Evolutionary conservation across 2,329 filamentous ascomycete species (phyloP).

Genomic region (Pseudogymnoascus sp.): DNA sequence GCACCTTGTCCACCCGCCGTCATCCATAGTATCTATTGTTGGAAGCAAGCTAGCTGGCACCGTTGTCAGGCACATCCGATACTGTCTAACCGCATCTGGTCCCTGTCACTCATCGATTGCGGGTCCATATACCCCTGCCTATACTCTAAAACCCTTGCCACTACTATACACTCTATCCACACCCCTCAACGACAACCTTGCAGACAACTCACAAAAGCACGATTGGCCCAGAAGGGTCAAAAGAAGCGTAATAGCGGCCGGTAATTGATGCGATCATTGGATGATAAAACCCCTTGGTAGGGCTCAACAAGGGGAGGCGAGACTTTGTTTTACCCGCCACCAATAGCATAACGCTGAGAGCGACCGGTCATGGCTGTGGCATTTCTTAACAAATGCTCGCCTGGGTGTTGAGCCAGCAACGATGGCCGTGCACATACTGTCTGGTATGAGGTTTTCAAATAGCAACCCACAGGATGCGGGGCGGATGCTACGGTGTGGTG

Average conservation of each 20-base stretch:
- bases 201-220: not conserved
- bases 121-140: not conserved
- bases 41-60: not conserved
- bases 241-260: not conserved
- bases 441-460: not conserved
- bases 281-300: not conserved
- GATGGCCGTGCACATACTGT: not conserved
- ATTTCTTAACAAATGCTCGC: not conserved
- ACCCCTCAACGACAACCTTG: not conserved
- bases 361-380: not conserved
- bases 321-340: not conserved
- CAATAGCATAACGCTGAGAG: not conserved
- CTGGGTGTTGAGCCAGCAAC: not conserved
- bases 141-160: not conserved
- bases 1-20: not conserved
- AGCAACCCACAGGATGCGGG: not conserved
- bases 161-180: not conserved
- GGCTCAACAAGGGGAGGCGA: not conserved
- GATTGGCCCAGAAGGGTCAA: not conserved
- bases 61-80: not conserved
- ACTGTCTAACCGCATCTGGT: not conserved
- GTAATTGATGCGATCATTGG: not conserved
- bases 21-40: not conserved
- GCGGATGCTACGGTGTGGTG: not conserved
- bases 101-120: conserved; percentile 1